Conservation (phyloP, 176 grass and related monocot species). For the Oropetium thomaeum region DNA sequence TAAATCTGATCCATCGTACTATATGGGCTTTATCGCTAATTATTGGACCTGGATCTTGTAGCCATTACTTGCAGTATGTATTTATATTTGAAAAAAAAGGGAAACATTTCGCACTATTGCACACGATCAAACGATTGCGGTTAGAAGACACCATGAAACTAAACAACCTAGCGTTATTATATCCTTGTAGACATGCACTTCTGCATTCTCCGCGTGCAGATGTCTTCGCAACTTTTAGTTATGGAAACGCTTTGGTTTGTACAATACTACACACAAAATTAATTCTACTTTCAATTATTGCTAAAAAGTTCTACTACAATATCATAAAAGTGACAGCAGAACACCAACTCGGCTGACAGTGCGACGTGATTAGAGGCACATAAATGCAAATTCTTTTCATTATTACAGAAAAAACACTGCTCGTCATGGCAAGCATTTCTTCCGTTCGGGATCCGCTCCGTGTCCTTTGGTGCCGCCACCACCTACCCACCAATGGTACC, state of each 20-base stretch:
- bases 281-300: neutral
- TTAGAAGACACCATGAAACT: too few species aligned
- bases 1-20: too few species aligned
- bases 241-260: neutral
- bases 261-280: neutral
- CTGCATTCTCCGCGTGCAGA: neutral
- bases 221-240: neutral
- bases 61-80: too few species aligned
- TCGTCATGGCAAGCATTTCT: too few species aligned
- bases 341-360: neutral
- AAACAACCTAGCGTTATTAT: too few species aligned
- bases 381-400: neutral
- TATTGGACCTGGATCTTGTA: too few species aligned
- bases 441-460: neutral
- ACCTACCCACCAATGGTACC: neutral
- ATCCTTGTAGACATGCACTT: neutral
- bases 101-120: too few species aligned
- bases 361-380: neutral
- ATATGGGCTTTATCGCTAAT: too few species aligned
- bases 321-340: neutral
- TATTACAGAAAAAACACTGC: neutral
- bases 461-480: too few species aligned
- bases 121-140: too few species aligned
- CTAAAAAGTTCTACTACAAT: neutral
- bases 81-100: too few species aligned